phyloP scores from a whole-genome alignment of 768 basidiomycete genomes.

The Sporobolomyces phaffii region DNA sequence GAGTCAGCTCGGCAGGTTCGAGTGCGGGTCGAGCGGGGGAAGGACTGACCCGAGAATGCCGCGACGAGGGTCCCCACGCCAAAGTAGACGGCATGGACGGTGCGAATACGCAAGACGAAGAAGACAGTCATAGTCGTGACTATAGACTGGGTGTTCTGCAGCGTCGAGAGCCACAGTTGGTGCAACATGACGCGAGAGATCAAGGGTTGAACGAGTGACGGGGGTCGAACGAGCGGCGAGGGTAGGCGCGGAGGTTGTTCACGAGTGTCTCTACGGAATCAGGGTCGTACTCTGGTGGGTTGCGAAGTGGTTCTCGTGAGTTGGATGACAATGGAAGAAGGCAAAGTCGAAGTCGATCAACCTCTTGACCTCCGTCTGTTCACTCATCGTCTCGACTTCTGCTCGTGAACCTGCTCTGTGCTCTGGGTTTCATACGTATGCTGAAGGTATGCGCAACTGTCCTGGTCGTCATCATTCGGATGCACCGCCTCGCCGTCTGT shows the following conservation, averaged over 20 bases:
- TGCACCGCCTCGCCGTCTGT: too few species aligned
- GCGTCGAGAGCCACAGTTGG: slow-evolving; percentile 15
- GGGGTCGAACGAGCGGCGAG: neutral
- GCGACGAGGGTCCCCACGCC: slow-evolving; percentile 46
- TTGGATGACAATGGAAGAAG: neutral
- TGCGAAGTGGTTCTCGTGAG: neutral
- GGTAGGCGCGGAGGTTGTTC: neutral
- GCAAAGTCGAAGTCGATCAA: neutral
- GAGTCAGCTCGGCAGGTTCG: neutral
- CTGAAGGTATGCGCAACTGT: neutral
- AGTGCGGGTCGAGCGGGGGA: neutral
- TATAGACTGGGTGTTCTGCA: slow-evolving; percentile 30
- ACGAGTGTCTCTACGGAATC: neutral
- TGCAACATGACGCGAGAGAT: slow-evolving; percentile 5
- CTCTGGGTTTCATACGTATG: neutral
- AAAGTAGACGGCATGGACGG: slow-evolving; percentile 47
- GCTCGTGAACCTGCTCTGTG: neutral
- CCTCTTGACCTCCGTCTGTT: neutral
- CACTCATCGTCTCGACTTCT: neutral
- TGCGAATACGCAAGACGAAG: slow-evolving; percentile 45
- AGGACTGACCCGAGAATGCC: slow-evolving; percentile 44
- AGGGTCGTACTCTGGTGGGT: too few species aligned
- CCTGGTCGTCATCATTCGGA: too few species aligned
- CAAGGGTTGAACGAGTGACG: neutral
- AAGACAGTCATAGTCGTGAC: slow-evolving; percentile 44